Evolutionary conservation across 2,329 filamentous ascomycete genomes (phyloP).

Genomic region (Hypoxylon sp.): DNA sequence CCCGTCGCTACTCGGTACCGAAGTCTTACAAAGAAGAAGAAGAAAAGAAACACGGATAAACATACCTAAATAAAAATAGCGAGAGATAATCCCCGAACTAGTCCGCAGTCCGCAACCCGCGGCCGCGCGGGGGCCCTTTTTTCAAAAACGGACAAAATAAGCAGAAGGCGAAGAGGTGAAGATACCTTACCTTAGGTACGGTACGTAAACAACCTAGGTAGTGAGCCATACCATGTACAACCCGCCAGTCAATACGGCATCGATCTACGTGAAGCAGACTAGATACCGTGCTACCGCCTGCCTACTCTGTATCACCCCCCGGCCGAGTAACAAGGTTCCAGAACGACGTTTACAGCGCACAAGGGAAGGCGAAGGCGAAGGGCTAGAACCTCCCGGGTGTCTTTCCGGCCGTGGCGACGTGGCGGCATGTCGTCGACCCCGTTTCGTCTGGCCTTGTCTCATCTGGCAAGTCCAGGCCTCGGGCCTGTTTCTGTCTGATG

Average conservation of each 20-base stretch:
- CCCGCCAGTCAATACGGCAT: conserved; percentile 24
- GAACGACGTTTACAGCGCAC: conserved; percentile 12
- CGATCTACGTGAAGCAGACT: conserved; percentile 24
- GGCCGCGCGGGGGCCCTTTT: too few relatives aligned
- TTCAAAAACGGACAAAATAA: too few relatives aligned
- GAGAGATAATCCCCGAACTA: too few relatives aligned
- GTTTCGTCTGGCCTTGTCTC: conserved; percentile 11
- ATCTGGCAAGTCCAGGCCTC: not conserved
- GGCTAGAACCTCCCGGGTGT: conserved; percentile 1
- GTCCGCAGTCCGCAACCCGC: too few relatives aligned
- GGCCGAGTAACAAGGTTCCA: conserved; percentile 12
- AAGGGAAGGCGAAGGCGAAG: too few relatives aligned
- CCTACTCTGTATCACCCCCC: conserved; percentile 1
- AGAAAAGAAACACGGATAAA: not conserved
- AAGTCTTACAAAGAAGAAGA: not conserved
- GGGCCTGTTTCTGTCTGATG: not conserved
- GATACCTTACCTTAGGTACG: too few relatives aligned
- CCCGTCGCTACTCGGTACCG: not conserved
- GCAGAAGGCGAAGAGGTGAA: too few relatives aligned
- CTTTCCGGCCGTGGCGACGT: conserved; percentile 30
- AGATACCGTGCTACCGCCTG: not conserved
- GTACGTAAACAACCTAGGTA: too few relatives aligned
- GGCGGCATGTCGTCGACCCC: conserved; percentile 14
- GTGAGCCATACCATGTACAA: too few relatives aligned
- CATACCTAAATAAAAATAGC: too few relatives aligned